phyloP scores from a whole-genome alignment of 1,284 basidiomycete genomes.

The Microstroma glucosiphilum region DNA sequence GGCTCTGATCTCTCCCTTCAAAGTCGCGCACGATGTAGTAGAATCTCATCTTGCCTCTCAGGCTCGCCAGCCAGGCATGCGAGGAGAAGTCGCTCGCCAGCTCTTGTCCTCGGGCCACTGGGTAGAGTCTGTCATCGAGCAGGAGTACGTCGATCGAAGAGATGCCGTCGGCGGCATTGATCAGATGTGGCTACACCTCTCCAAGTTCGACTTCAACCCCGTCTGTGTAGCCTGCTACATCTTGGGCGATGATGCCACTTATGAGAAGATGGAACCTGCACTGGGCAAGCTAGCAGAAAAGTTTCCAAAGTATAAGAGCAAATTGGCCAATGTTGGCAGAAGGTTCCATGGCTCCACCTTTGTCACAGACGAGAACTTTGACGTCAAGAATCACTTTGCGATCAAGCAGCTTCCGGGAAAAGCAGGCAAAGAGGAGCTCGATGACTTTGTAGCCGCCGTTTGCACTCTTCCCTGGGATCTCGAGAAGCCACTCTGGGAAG shows the following conservation, averaged over 20 bases:
- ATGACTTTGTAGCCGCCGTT: constrained; percentile 32
- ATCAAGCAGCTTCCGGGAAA: constrained; percentile 16
- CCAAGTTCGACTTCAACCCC: constrained; percentile 36
- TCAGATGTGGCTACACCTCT: constrained; percentile 38
- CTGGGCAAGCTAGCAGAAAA: constrained; percentile 22
- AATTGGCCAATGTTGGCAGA: constrained; percentile 27
- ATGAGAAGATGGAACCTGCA: constrained; percentile 21
- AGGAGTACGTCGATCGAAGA: neutral
- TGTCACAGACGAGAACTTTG: constrained; percentile 27
- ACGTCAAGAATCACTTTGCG: constrained; percentile 16
- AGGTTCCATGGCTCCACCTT: constrained; percentile 36
- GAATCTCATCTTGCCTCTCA: neutral
- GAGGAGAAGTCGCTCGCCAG: constrained; percentile 4
- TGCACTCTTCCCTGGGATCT: constrained; percentile 41
- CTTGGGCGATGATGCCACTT: constrained; percentile 24
- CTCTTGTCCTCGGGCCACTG: constrained; percentile 6
- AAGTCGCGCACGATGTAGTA: neutral
- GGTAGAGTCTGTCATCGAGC: neutral
- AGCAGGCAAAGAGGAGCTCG: constrained; percentile 36
- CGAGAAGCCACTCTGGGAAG: constrained; percentile 38
- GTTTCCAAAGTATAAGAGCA: constrained; percentile 43
- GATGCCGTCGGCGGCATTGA: constrained; percentile 15
- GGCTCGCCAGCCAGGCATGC: neutral
- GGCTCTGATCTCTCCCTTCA: neutral
- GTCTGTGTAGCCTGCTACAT: constrained; percentile 41